Evolutionary conservation across 202 grass and related monocot species (phyloP), one percentile per base, ranked within the genome.

Genomic region (Setaria italica): DNA sequence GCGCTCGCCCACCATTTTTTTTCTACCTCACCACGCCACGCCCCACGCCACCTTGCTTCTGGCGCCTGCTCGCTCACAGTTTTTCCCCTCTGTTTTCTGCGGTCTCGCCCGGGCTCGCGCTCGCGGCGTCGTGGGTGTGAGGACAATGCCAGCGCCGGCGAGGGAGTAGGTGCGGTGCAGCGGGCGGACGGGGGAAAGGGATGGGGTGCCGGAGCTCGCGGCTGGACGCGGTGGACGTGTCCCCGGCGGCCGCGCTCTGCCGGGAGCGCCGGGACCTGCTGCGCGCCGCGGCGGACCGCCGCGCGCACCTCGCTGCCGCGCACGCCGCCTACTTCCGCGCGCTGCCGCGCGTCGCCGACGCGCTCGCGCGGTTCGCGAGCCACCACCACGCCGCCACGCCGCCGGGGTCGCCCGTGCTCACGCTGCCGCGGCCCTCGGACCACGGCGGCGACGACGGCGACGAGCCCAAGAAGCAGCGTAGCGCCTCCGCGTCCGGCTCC

Each of bases 191-290:
- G 42, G 59, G 13, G 10, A 8, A 25, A 2, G 34, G 56, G 74
- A 97, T 94, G 92, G 95, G 95, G 47, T 97, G 92, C 87, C 75
- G 79, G 95, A 91, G 85, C 92, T 97, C 95, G 84, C 90, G 93
- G 80, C 86, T 84, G 42, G 95, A 97, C 64, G 85, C 86, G 51
- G 67, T 79, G 46, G 79, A 93, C 25, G 77, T 82, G 32, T 90
- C 88, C 51, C 90, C 91, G 0, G 92, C 84, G 72, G 80, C 83
- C 47, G 84, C 79, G 79, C 86, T 94, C 65, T 97, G 94, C 78
- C 81, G 94, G 42, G 94, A 97, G 80, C 92, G 94, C 21, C 84
- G 90, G n/a, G 90, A 97, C 89, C 90, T 97, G 74, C 88, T 97
- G 64, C 74, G 74, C 21, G 92, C 75, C 1, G 94, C 85, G 42